Base-by-base conservation (phyloP, 1,284 basidiomycete species). In the Malassezia psittaci region DNA sequence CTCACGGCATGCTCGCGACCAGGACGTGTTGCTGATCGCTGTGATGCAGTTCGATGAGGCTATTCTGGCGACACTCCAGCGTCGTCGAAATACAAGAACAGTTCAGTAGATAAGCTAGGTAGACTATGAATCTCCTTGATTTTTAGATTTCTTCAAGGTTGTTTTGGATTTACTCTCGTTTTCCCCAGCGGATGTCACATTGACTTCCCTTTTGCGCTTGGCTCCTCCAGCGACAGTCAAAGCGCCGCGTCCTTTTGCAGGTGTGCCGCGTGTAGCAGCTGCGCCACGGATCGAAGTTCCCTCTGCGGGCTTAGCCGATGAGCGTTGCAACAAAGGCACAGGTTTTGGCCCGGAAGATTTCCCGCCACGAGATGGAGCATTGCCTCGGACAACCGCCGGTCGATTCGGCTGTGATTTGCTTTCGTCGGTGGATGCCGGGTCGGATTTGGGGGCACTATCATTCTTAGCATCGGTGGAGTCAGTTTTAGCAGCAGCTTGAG, bases 211-310 rank as follows among this genome's bases (percentile, higher is more conserved):
- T 51, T 57, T 57, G 24, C 55, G 50, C 36, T 57, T 57, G 9
- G 55, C 21, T 8, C 40, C 44, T 38, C 55, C 51, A 11, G 55
- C 51, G 19, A 49, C 46, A 9, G 54, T 18, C 35, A 48, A 18
- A 16, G 42, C 49, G 12, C 54, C 54, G 24, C 49, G 49, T 12
- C 47, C 47, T 24, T 34, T 32, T 8, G 39, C 40, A 36, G 52
- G 33, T 10, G 39, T 18, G n/a, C 51, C 43, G n/a, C 43, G 34
- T 12, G 39, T 18, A 15, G 45, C 24, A n/a, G 52, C 52, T 5
- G 52, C 52, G 24, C 55, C 55, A 33, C 55, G 55, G 24, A 57
- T 57, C 11, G 55, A 57, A 10, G 55, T 52, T 24, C 48, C 54
- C 8, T 29, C 36, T 4, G 51, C 48, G 18, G 35, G 32, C 18